Evolutionary conservation across 2,329 filamentous ascomycete genomes (phyloP).

Genomic region (Orbilia ellipsospora): DNA sequence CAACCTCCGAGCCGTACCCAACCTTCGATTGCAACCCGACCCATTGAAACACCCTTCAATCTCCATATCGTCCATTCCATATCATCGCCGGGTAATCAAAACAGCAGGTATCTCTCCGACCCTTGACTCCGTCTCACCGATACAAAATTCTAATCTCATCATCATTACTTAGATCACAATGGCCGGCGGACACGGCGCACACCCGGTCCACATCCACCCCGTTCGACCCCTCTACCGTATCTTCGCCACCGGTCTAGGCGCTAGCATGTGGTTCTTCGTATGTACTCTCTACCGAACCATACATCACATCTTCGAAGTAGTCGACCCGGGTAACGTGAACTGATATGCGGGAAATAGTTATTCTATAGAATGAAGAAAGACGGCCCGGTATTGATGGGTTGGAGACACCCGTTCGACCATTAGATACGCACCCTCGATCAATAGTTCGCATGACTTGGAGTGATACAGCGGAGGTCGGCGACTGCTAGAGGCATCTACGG

Average conservation of each 20-base stretch:
- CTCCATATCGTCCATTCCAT: not conserved
- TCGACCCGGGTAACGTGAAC: not conserved
- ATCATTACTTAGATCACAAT: slow-evolving; percentile 19
- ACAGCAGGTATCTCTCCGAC: not conserved
- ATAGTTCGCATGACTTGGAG: no score
- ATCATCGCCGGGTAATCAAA: not conserved
- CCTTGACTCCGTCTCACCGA: slow-evolving; percentile 6
- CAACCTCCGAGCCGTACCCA: not conserved
- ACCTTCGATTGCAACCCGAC: slow-evolving; percentile 11
- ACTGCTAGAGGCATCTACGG: no score
- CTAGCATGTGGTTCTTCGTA: slow-evolving; percentile 99
- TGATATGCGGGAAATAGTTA: slow-evolving; percentile 68
- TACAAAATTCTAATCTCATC: slow-evolving; percentile 12
- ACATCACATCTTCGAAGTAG: slow-evolving; percentile 46
- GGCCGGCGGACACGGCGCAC: slow-evolving; percentile 58
- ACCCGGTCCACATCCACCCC: slow-evolving; percentile 71
- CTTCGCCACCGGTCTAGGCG: slow-evolving; percentile 85
- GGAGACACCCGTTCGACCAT: slow-evolving; percentile 97
- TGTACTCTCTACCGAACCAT: slow-evolving; percentile 62
- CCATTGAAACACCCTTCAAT: not conserved
- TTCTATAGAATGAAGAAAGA: slow-evolving; percentile 98
- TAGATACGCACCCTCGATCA: slow-evolving; percentile 64
- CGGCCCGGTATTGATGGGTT: slow-evolving; percentile 87
- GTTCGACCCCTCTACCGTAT: slow-evolving; percentile 81
- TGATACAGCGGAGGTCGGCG: no score